Base-by-base conservation (phyloP, 257 asterid species). In the Solanum dulcamara region DNA sequence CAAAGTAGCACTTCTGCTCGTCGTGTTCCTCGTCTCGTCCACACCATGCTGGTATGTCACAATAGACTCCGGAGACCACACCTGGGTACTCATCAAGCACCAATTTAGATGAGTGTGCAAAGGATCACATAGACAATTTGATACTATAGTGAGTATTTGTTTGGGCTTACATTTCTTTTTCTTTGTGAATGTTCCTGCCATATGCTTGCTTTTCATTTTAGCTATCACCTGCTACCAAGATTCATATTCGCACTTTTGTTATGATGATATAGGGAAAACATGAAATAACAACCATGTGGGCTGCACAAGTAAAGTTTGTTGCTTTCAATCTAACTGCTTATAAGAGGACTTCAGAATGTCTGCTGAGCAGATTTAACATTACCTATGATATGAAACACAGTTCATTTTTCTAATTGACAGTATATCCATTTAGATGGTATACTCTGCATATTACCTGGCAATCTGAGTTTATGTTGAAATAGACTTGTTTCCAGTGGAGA, bases 171-270 rank as follows among this genome's bases (percentile, higher is more conserved):
- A 91, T 89, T 94, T 93, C 97, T 93, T 95, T 86, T 95, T 95
- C 98, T 95, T 95, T 37, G 98, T 95, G 90, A 95, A 95, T 84
- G 98, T 94, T 84, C 98, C 97, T 85, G 92, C 98, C 88, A 95
- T 94, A 84, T 94, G 90, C 90, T 93, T 95, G 96, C 98, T 95
- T 86, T 95, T 95, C 97, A 93, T 81, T 87, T 95, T 94, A 20
- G 90, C 94, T 85, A 95, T 96, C 80, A 93, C 96, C 97, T 93
- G 94, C 87, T 84, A 81, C 75, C 88, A 83, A 40, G 80, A 59
- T 32, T 83, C 85, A 83, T 14, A 83, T 62, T 60, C 32, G 10
- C 57, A 37, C 67, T 17, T 32, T 40, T 74, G 67, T 51, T 79
- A 80, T 30, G 38, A 80, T 32, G 26, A 50, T 37, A 4, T n/a